phyloP scores from a whole-genome alignment of 306 rosid genomes.

The Vicia villosa region DNA sequence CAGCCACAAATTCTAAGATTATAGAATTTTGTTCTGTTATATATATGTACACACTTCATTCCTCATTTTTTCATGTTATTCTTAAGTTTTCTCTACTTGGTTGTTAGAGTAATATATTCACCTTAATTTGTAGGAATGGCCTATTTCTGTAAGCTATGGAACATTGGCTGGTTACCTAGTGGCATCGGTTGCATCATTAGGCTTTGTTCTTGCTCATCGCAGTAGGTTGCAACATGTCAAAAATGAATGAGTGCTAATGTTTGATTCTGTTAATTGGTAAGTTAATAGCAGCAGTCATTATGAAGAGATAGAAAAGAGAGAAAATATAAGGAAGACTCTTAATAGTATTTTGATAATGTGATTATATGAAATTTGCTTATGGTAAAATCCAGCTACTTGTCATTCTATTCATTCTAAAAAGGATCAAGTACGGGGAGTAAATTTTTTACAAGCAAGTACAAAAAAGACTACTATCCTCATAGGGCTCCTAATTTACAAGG shows the following conservation, averaged over 20 bases:
- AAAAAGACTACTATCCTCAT: not conserved
- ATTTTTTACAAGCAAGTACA: not conserved
- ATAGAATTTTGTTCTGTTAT: no score
- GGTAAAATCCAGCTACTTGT: slow-evolving; percentile 7
- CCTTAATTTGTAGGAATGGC: slow-evolving; percentile 77
- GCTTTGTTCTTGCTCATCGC: slow-evolving; percentile 39
- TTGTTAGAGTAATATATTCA: slow-evolving; percentile 12
- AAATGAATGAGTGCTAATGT: slow-evolving; percentile 50
- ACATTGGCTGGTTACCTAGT: slow-evolving; percentile 63
- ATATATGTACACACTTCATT: not conserved
- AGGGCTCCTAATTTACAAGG: not conserved
- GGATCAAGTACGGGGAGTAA: not conserved
- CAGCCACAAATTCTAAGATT: no score
- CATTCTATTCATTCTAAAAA: slow-evolving; percentile 17
- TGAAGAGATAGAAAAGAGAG: not conserved
- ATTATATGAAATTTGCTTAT: not conserved
- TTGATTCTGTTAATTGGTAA: slow-evolving; percentile 21
- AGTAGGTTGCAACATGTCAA: slow-evolving; percentile 51
- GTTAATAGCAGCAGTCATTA: not conserved
- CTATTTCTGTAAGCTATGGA: slow-evolving; percentile 86
- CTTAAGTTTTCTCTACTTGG: not conserved
- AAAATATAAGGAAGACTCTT: slow-evolving; percentile 1
- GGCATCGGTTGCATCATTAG: slow-evolving; percentile 58
- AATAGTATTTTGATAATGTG: not conserved
- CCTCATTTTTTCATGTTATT: not conserved